These are phyloP conservation scores for Pleoardoris graminearum DNA, from an alignment of 2,329 filamentous ascomycete genomes.

Conservation along the genomic window DNA sequence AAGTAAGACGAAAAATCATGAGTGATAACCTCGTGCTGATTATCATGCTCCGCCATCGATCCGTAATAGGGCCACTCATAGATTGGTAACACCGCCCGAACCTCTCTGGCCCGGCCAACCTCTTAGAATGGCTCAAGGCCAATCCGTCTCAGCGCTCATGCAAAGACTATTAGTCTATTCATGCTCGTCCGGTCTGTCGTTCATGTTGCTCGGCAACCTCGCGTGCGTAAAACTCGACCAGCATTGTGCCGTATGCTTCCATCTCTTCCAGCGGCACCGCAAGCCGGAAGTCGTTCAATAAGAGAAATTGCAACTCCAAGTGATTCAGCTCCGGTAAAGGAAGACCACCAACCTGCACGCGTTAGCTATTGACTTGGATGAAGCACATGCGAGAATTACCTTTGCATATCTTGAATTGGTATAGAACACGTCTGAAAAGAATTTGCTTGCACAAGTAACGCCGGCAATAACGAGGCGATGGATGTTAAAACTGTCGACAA, in stretches of 20 bases:
- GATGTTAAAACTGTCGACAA: conserved; percentile 99
- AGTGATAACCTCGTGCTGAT: conserved; percentile 1
- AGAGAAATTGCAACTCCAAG: conserved; percentile 90
- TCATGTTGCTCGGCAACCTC: conserved; percentile 74
- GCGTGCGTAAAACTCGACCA: conserved; percentile 95
- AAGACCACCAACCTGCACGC: conserved; percentile 80
- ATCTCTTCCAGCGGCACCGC: conserved; percentile 92
- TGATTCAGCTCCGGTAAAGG: conserved; percentile 93
- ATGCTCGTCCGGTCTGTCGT: conserved; percentile 26
- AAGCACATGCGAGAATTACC: conserved; percentile 59
- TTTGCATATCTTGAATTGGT: conserved; percentile 99
- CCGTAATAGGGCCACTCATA: background rate
- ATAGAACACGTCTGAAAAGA: conserved; percentile 98
- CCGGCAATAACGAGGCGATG: conserved; percentile 95
- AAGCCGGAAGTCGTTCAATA: conserved; percentile 94
- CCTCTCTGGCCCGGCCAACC: background rate
- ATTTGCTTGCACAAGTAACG: conserved; percentile 98
- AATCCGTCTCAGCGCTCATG: background rate
- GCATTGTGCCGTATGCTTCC: conserved; percentile 96
- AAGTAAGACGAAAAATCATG: background rate
- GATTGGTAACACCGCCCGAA: background rate
- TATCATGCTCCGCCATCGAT: background rate
- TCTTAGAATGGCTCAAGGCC: background rate
- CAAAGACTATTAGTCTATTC: background rate
- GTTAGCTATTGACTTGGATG: conserved; percentile 13